A percentile compares a stretch with the other conserved stretches of the same genome.
Evolutionary conservation across 2,329 filamentous ascomycete genomes (phyloP).

Genomic region (Falciphora oryzae): DNA sequence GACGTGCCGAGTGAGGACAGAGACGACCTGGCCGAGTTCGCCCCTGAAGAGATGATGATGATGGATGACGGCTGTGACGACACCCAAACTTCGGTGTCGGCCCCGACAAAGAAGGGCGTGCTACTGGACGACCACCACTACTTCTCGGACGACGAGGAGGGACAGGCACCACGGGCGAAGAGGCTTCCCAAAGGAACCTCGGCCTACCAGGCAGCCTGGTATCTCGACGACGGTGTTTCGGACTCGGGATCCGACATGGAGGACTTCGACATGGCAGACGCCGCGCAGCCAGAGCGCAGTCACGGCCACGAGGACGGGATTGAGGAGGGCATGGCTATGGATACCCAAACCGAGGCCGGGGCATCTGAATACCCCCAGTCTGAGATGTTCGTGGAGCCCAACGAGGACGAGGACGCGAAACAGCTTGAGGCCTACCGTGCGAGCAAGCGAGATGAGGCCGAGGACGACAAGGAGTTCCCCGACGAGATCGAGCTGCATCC

Average conservation of each 20-base stretch:
- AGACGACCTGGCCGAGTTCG: constrained; percentile 76
- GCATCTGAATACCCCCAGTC: constrained; percentile 90
- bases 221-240: constrained; percentile 68
- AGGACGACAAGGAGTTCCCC: constrained; percentile 93
- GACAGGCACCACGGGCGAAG: constrained; percentile 58
- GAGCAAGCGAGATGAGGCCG: constrained; percentile 72
- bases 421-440: constrained; percentile 77
- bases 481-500: constrained; percentile 95
- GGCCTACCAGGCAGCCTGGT: constrained; percentile 92
- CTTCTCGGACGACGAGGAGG: constrained; percentile 80
- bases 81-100: constrained; percentile 28
- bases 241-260: constrained; percentile 81
- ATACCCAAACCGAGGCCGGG: constrained; percentile 67
- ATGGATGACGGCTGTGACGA: constrained; percentile 53
- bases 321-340: constrained; percentile 58
- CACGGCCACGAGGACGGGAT: constrained; percentile 73
- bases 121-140: constrained; percentile 96
- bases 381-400: constrained; percentile 80
- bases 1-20: constrained; percentile 71
- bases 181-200: constrained; percentile 86
- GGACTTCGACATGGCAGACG: constrained; percentile 54
- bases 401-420: constrained; percentile 73
- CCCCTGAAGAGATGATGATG: constrained; percentile 82
- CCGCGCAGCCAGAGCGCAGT: constrained; percentile 48
- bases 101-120: constrained; percentile 70